Conservation (phyloP, 225 moss, liverwort and hornwort genomes). For the Anthoceros angustus region DNA sequence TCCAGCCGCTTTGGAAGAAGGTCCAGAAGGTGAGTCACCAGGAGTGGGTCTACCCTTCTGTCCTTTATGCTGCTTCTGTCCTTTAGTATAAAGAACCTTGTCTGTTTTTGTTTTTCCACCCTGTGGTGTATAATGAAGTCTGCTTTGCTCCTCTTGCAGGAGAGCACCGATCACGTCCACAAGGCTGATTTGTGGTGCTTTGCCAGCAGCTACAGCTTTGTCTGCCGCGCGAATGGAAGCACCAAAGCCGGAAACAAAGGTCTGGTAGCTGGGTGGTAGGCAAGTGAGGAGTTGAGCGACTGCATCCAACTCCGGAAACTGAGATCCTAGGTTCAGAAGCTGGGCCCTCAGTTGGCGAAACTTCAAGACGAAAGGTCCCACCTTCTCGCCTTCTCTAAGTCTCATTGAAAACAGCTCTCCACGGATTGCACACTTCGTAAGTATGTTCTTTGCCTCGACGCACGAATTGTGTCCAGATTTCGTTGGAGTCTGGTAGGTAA, state of each 20-base stretch:
- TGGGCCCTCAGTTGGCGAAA: background rate
- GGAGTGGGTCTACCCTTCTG: background rate
- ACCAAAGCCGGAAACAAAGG: background rate
- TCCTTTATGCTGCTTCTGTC: background rate
- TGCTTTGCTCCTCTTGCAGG: slow-evolving; percentile 2
- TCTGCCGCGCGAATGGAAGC: too few relatives aligned
- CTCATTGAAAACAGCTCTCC: slow-evolving; percentile 1
- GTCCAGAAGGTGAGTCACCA: background rate
- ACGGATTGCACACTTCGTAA: background rate
- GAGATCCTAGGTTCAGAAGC: background rate
- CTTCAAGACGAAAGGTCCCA: background rate
- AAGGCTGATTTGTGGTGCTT: background rate
- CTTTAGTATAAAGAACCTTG: background rate
- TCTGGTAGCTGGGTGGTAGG: background rate
- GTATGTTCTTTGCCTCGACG: background rate
- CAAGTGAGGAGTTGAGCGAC: background rate
- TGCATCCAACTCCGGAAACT: background rate
- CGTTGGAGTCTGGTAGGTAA: background rate
- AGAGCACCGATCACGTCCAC: background rate
- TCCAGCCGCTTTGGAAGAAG: background rate
- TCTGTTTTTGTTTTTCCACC: slow-evolving; percentile 1
- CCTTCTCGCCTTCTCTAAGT: background rate
- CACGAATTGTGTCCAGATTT: background rate
- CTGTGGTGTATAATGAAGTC: background rate
- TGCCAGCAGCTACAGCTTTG: too few relatives aligned